Evolutionary conservation across 768 basidiomycete species (phyloP), one percentile per base, ranked within the genome.

Genomic region (Xerocomus brunneocitrinus): DNA sequence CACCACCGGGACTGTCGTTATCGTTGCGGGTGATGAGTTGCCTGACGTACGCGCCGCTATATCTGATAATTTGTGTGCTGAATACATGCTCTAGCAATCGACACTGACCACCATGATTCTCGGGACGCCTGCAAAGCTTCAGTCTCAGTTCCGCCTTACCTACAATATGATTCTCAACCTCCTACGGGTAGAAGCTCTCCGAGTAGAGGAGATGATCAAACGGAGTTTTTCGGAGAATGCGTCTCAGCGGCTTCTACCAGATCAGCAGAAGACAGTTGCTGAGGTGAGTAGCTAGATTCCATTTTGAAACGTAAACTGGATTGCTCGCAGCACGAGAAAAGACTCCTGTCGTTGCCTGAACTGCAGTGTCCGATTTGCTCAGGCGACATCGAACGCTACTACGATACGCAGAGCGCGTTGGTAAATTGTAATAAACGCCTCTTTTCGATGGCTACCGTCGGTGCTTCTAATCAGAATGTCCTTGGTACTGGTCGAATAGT

Each of bases 131-230:
- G 88, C 88, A 52, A 94, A 94, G 68, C 80, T 99, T 16, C 83
- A 87, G 44, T 98, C 95, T 1, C 97, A 98, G 65, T 99, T 99
- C 76, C 80, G 97, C 50, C 77, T 99, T 58, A 99, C 97, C 1
- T 99, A 98, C 73, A 98, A 98, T 69, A 98, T 99, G 97, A 98
- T 99, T 56, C 73, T 99, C 55, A 99, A 99, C 66, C 74, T 99
- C 36, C 79, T 99, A 9, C 85, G 97, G 19, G 97, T 99, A 9
- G 97, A 99, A 65, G 95, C 97, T 0, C 76, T 99, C 44, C 79
- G 85, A 54, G 95, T 98, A 16, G 97, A 99, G 66, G 97, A 99
- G 71, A 99, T 99, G 97, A 98, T 99, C 67, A 98, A 98, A 70
- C 80, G 97, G 36, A 94, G 91, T 67, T 99, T 99, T 71, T 98